phyloP scores from a whole-genome alignment of 352 stramenopile species.

The Phytophthora tentaculata region DNA sequence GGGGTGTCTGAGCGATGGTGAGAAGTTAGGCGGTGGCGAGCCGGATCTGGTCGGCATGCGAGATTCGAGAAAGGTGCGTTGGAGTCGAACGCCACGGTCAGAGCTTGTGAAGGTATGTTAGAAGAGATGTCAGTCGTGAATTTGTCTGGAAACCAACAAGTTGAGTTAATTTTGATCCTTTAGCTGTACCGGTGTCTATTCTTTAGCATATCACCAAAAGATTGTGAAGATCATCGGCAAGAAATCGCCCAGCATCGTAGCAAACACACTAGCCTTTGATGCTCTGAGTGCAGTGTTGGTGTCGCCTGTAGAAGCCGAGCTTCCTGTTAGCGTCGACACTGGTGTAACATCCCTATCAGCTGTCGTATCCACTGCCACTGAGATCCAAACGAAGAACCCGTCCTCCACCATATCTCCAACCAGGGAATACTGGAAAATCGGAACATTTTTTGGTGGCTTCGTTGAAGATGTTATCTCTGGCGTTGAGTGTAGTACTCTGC shows the following conservation, averaged over 20 bases:
- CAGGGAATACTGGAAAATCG: constrained; percentile 4
- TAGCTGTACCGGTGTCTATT: too few relatives aligned
- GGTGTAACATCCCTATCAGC: constrained; percentile 6
- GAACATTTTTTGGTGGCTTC: background rate
- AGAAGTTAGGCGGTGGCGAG: too few relatives aligned
- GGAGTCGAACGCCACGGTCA: too few relatives aligned
- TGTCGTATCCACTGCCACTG: constrained; percentile 32
- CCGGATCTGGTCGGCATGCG: too few relatives aligned
- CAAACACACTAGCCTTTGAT: background rate
- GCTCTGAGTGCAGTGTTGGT: background rate
- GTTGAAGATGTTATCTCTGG: constrained; percentile 5
- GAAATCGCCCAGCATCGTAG: constrained; percentile 1
- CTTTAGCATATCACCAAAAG: too few relatives aligned
- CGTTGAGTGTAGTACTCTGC: constrained; percentile 25
- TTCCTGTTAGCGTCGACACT: constrained; percentile 9
- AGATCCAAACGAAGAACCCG: constrained; percentile 30
- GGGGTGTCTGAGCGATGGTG: too few relatives aligned
- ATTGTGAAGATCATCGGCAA: background rate
- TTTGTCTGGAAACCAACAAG: too few relatives aligned
- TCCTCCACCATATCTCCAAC: constrained; percentile 4
- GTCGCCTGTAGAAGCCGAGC: background rate
- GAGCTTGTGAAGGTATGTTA: too few relatives aligned
- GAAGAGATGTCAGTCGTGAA: too few relatives aligned
- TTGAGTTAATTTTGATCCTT: too few relatives aligned
- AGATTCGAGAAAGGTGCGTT: too few relatives aligned